Base-by-base conservation (phyloP, 2,329 filamentous ascomycete species). In the Xylariaceae sp. region DNA sequence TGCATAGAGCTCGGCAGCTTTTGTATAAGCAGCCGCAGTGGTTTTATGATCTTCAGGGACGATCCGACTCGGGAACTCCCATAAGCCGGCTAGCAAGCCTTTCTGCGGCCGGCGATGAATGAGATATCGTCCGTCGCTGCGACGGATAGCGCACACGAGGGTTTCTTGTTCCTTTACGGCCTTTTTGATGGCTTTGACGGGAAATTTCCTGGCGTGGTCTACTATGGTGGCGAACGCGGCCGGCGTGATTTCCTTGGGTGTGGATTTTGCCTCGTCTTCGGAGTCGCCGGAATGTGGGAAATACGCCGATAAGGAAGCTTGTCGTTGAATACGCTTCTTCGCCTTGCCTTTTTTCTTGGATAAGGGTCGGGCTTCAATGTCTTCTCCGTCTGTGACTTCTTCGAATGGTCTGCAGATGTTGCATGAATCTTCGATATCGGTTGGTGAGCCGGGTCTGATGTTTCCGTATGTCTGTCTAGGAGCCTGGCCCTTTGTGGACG, bases 71-170 rank as follows among this genome's bases (percentile, higher is more conserved):
- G 80, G 80, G 4, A 83, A 72, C 58, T 83, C 79, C 80, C 80
- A 83, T 4, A 83, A 60, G 0, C 78, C 75, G 0, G 79, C 80
- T 0, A 83, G 67, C 0, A 83, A 71, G 0, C 80, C 80, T 62
- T 78, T 81, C 8, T 74, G 72, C 0, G 80, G 79, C 0, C 80
- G 76, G 1, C 73, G 74, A 12, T 76, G 75, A 50, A 82, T 70
- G 2, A 83, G 66, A 51, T 76, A 80, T 2, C 64, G 59, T 0
- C 74, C 74, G 51, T 79, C 74, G 19, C 53, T 48, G 32, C 64
- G 71, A 2, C 73, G 74, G 26, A 83, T 71, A 11, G 76, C 78
- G 56, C 79, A 81, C 1, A 83, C 79, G 0, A 83, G 64, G 0
- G 74, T 78, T 57, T 81, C 75, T 37, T 82, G 76, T 51, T 74